Evolutionary conservation across 169 alveolate species (phyloP).

Genomic region (Cryptosporidium sp.): DNA sequence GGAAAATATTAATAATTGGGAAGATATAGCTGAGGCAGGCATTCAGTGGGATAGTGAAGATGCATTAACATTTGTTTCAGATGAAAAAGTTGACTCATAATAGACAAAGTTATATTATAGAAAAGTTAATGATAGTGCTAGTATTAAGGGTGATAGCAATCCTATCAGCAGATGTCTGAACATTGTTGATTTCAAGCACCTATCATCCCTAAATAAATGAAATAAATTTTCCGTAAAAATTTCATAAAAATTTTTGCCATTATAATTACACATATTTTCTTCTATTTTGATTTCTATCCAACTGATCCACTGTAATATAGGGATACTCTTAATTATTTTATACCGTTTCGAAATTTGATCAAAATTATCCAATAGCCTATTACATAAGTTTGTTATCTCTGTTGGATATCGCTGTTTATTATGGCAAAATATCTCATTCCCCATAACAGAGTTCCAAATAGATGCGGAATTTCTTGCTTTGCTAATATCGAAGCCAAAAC

Average conservation of each 20-base stretch:
- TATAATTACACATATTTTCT: background rate
- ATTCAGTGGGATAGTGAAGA: slow-evolving; percentile 68
- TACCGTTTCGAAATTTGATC: slow-evolving; percentile 6
- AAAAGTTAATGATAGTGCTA: slow-evolving; percentile 28
- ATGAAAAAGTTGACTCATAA: slow-evolving; percentile 6
- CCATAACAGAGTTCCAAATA: slow-evolving; percentile 63
- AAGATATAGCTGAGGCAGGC: slow-evolving; percentile 75
- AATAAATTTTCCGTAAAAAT: slow-evolving; percentile 5
- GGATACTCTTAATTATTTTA: slow-evolving; percentile 40
- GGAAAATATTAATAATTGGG: slow-evolving; percentile 70
- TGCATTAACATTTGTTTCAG: slow-evolving; percentile 51
- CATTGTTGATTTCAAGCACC: slow-evolving; percentile 27
- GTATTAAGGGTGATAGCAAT: slow-evolving; percentile 20
- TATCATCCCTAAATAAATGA: slow-evolving; percentile 23
- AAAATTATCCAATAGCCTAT: slow-evolving; percentile 7
- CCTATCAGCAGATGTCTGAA: slow-evolving; percentile 32
- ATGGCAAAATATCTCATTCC: slow-evolving; percentile 22
- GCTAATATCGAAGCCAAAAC: slow-evolving; percentile 7
- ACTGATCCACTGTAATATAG: slow-evolving; percentile 45
- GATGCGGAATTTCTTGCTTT: slow-evolving; percentile 55
- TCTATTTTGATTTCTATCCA: slow-evolving; percentile 15
- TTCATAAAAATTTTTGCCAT: background rate
- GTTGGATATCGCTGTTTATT: background rate
- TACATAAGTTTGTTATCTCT: background rate
- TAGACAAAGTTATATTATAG: slow-evolving; percentile 4